Percentiles rank a stretch among this genome's conserved stretches.
Evolutionary conservation across 306 rosid species (phyloP).

Genomic region (Rosa lucieae): DNA sequence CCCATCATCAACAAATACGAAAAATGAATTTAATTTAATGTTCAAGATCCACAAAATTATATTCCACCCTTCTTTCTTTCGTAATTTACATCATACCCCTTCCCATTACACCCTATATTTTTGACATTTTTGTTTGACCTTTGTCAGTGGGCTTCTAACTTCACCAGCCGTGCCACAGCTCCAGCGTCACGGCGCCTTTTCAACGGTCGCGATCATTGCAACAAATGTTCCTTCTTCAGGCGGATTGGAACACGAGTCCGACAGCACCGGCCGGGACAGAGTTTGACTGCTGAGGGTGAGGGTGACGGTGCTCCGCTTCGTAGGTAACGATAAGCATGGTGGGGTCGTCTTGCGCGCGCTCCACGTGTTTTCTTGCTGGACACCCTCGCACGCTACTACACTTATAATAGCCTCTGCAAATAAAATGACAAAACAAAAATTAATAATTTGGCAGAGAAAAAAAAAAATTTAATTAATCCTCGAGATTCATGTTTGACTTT

Average conservation of each 20-base stretch:
- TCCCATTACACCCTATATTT: not conserved
- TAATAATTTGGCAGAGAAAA: not conserved
- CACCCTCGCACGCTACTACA: slow-evolving; percentile 78
- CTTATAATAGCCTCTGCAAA: slow-evolving; percentile 67
- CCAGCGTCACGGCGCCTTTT: not conserved
- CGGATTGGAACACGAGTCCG: not conserved
- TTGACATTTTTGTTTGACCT: not conserved
- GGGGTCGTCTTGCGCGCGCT: slow-evolving; percentile 54
- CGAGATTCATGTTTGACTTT: slow-evolving; percentile 26
- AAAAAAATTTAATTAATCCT: not conserved
- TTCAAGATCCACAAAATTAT: not conserved
- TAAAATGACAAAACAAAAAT: not conserved
- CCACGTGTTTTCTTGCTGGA: slow-evolving; percentile 88
- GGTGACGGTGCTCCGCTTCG: slow-evolving; percentile 51
- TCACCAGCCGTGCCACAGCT: not conserved
- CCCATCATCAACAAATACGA: not conserved
- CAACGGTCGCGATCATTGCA: not conserved
- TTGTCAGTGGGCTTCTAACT: not conserved
- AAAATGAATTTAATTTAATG: not conserved
- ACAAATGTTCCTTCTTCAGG: not conserved
- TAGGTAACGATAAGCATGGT: slow-evolving; percentile 48
- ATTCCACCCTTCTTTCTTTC: slow-evolving; percentile 9
- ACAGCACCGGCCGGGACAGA: not conserved
- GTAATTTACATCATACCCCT: slow-evolving; percentile 5
- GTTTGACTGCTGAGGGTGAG: not conserved